Base-by-base conservation (phyloP, 495 filamentous ascomycete species). In the Viridothelium virens region DNA sequence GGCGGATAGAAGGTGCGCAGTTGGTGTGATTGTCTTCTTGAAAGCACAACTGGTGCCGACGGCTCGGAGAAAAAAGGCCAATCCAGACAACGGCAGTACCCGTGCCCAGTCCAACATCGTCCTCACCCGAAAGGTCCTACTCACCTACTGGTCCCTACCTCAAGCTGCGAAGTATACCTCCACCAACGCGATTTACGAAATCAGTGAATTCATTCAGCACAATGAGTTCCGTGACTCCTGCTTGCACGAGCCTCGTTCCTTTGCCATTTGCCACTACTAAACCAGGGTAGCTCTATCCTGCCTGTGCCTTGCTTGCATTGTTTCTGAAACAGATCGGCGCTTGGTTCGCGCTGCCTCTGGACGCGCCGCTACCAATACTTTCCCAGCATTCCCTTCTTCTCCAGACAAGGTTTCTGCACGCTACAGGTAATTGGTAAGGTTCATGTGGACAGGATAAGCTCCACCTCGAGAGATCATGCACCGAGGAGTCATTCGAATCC, bases 261-360 rank as follows among this genome's bases (percentile, higher is more conserved):
- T 59, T 33, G 3, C 7, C 31, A 59, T 59, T 59, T 59, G 53
- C 53, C 53, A 59, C 53, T 34, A 33, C 7, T 18, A 18, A 18
- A 59, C 25, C 53, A 59, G 33, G 53, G 53, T 31, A 36, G 31
- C 53, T 31, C 14, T 33, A 31, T 59, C 18, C 53, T 36, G 18
- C 7, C 31, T 18, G 3, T 36, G 18, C 7, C 31, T 18, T 34
- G 53, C 7, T 36, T 36, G 53, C n/a, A 5, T 59, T 18, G 53
- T 59, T 53, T 39, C 68, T 71, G 70, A 73, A 73, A 71, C 69
- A 66, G 53, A 16, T 36, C 56, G 46, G 70, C 67, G 63, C 62
- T 38, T 63, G 63, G 39, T 46, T 62, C 62, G 68, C 67, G 67
- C 67, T 67, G 25, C 5, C 53, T 59, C 53, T 59, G 53, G 36